These are phyloP conservation scores for Takashimella koratensis DNA, from an alignment of 1,284 basidiomycete genomes.

Conservation along the genomic window DNA sequence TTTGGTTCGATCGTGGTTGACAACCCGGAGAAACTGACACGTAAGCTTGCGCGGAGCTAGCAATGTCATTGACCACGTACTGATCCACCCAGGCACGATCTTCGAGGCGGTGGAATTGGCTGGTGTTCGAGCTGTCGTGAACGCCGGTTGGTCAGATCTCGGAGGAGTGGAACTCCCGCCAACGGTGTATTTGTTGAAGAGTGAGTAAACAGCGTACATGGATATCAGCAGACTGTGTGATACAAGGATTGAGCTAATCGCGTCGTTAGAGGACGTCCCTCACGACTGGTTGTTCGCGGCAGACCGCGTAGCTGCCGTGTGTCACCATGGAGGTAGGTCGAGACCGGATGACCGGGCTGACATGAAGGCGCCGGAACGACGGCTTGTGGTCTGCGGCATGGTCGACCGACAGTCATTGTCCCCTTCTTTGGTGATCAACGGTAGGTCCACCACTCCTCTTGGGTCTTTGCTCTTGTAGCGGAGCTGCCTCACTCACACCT, in stretches of 20 bases:
- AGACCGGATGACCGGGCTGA: slow-evolving; percentile 1
- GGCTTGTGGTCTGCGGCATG: slow-evolving; percentile 61
- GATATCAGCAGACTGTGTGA: rapidly evolving
- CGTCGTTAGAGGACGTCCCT: slow-evolving; percentile 55
- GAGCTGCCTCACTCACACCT: slow-evolving; percentile 2
- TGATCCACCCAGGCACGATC: slow-evolving; percentile 52
- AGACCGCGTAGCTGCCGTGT: slow-evolving; percentile 58
- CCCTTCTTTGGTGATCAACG: slow-evolving; percentile 69
- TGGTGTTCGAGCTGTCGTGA: slow-evolving; percentile 59
- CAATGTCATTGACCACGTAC: too few species aligned
- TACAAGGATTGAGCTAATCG: neutral
- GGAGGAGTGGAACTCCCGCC: slow-evolving; percentile 53
- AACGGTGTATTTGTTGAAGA: slow-evolving; percentile 58
- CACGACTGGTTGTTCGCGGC: slow-evolving; percentile 68
- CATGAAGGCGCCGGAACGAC: slow-evolving; percentile 58
- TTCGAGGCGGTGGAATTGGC: slow-evolving; percentile 58
- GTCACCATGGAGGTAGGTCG: slow-evolving; percentile 60
- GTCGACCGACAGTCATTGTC: slow-evolving; percentile 62
- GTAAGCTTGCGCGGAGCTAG: neutral
- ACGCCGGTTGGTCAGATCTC: slow-evolving; percentile 62
- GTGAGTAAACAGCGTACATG: slow-evolving; percentile 20
- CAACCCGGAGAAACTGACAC: slow-evolving; percentile 54
- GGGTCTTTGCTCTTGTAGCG: too few species aligned
- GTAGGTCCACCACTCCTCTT: too few species aligned
- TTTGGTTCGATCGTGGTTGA: slow-evolving; percentile 65